A percentile compares a stretch with the other conserved stretches of the same genome.
These are phyloP conservation scores for Pelargonium exstipulatum DNA, from an alignment of 441 rosid genomes.

Conservation along the genomic window DNA sequence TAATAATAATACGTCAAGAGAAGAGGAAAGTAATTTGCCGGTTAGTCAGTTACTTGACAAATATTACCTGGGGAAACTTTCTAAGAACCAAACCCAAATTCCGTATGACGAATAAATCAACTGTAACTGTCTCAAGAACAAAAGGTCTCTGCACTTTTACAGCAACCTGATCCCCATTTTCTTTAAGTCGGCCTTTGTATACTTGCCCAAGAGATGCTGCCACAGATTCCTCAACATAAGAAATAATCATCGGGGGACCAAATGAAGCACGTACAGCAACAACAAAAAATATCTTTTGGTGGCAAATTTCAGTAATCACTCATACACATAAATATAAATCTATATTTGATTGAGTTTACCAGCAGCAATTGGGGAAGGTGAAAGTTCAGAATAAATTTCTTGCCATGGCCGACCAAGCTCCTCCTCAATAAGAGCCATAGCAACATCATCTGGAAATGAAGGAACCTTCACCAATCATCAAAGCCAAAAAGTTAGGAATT, in stretches of 20 bases:
- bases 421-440: slow-evolving; percentile 91
- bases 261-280: slow-evolving; percentile 16
- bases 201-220: slow-evolving; percentile 97
- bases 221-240: slow-evolving; percentile 27
- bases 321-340: slow-evolving; percentile 7
- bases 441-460: slow-evolving; percentile 95
- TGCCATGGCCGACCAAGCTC: slow-evolving; percentile 93
- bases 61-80: slow-evolving; percentile 82
- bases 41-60: slow-evolving; percentile 16
- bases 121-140: slow-evolving; percentile 94
- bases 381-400: slow-evolving; percentile 79
- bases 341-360: slow-evolving; percentile 37
- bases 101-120: slow-evolving; percentile 77
- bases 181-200: slow-evolving; percentile 81
- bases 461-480: slow-evolving; percentile 69
- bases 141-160: slow-evolving; percentile 98
- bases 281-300: slow-evolving; percentile 12
- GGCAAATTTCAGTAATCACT: slow-evolving; percentile 11
- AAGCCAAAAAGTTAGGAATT: slow-evolving; percentile 30
- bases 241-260: slow-evolving; percentile 7
- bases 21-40: slow-evolving; percentile 7
- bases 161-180: slow-evolving; percentile 89
- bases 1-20: slow-evolving; percentile 5
- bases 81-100: slow-evolving; percentile 78
- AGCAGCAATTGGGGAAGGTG: slow-evolving; percentile 94